These are phyloP conservation scores for Penicillium occitanis DNA, from an alignment of 2,329 filamentous ascomycete genomes.

Conservation along the genomic window DNA sequence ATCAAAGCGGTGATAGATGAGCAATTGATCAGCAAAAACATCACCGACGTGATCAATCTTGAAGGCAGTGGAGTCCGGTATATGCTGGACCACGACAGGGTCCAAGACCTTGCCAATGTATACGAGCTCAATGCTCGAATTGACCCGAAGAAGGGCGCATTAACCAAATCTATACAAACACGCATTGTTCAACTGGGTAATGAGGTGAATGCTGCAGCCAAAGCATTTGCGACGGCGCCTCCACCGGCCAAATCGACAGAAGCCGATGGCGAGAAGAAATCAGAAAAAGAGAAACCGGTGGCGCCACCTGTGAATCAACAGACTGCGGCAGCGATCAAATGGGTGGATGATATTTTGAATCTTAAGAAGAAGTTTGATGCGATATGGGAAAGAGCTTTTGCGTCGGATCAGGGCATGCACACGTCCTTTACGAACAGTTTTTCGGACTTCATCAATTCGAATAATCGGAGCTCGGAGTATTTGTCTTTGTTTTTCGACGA, in stretches of 20 bases:
- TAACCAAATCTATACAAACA: slow-evolving; percentile 69
- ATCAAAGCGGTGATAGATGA: slow-evolving; percentile 76
- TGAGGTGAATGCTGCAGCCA: slow-evolving; percentile 71
- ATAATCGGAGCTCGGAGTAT: slow-evolving; percentile 80
- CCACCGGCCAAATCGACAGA: slow-evolving; percentile 45
- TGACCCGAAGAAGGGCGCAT: slow-evolving; percentile 67
- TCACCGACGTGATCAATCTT: slow-evolving; percentile 78
- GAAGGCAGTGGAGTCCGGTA: slow-evolving; percentile 78
- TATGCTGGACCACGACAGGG: slow-evolving; percentile 88
- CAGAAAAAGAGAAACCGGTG: slow-evolving; percentile 45
- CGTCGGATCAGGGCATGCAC: slow-evolving; percentile 72
- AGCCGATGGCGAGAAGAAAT: slow-evolving; percentile 52
- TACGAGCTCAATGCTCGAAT: slow-evolving; percentile 78
- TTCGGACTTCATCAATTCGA: slow-evolving; percentile 90
- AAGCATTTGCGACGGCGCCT: slow-evolving; percentile 57
- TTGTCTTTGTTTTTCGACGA: slow-evolving; percentile 97
- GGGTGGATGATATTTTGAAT: slow-evolving; percentile 86
- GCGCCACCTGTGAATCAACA: slow-evolving; percentile 65
- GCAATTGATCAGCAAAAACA: slow-evolving; percentile 73
- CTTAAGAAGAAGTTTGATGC: slow-evolving; percentile 88
- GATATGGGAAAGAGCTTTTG: slow-evolving; percentile 72
- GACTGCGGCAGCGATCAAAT: slow-evolving; percentile 84
- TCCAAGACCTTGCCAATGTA: slow-evolving; percentile 75
- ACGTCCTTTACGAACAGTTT: slow-evolving; percentile 84
- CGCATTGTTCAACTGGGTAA: slow-evolving; percentile 76